phyloP scores from a whole-genome alignment of 2,329 filamentous ascomycete genomes.

The Fusarium udum region DNA sequence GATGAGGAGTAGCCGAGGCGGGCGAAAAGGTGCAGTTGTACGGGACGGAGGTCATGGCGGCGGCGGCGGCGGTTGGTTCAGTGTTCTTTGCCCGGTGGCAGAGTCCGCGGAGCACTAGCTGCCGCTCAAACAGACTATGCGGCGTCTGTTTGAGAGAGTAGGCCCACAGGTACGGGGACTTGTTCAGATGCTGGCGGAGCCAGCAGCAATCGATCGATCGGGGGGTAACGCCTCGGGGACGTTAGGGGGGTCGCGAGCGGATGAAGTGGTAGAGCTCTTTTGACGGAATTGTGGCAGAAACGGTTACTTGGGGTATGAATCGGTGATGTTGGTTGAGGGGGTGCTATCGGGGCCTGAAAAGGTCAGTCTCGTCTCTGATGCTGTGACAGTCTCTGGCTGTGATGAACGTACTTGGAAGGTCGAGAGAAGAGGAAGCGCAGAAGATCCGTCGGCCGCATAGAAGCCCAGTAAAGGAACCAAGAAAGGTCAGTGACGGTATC shows the following conservation, averaged over 20 bases:
- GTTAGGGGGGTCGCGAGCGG: slow-evolving; percentile 92
- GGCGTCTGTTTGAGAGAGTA: slow-evolving; percentile 96
- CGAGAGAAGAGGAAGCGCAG: slow-evolving; percentile 89
- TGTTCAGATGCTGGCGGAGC: slow-evolving; percentile 81
- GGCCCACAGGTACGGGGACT: slow-evolving; percentile 81
- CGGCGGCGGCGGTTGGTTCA: not conserved
- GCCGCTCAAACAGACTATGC: slow-evolving; percentile 96
- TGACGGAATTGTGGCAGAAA: slow-evolving; percentile 86
- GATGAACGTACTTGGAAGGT: slow-evolving; percentile 81
- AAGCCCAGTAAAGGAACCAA: slow-evolving; percentile 56
- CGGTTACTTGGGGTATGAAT: slow-evolving; percentile 47
- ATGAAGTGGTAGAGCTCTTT: slow-evolving; percentile 83
- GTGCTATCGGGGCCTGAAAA: slow-evolving; percentile 69
- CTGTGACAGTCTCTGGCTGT: too few species aligned
- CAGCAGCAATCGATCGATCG: slow-evolving; percentile 73
- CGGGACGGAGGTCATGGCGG: not conserved
- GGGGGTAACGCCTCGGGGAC: slow-evolving; percentile 73
- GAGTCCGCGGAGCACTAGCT: slow-evolving; percentile 93
- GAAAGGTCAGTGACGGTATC: slow-evolving; percentile 36
- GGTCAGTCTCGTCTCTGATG: not conserved
- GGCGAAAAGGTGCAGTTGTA: slow-evolving; percentile 83
- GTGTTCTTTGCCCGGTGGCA: slow-evolving; percentile 50
- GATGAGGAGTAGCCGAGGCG: slow-evolving; percentile 83
- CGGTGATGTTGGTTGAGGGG: slow-evolving; percentile 38
- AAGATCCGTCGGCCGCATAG: slow-evolving; percentile 92